Conservation (phyloP, 2,329 filamentous ascomycete species). For the Epichloe coenophiala region DNA sequence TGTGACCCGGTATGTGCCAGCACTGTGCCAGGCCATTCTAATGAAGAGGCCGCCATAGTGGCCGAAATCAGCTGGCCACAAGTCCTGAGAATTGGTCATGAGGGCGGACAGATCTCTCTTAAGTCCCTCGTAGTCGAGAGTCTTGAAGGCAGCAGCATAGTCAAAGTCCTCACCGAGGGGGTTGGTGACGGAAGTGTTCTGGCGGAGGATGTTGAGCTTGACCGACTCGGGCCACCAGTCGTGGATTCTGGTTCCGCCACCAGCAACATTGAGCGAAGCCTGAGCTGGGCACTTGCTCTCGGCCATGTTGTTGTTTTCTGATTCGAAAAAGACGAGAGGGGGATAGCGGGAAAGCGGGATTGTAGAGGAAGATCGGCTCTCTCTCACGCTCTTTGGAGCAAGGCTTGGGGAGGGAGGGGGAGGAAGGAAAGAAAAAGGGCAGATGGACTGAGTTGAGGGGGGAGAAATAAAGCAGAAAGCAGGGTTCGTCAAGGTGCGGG, state of each 20-base stretch:
- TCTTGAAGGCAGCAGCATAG: slow-evolving; percentile 61
- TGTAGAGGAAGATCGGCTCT: not conserved
- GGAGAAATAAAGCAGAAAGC: not conserved
- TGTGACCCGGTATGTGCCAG: slow-evolving; percentile 62
- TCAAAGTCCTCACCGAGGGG: slow-evolving; percentile 54
- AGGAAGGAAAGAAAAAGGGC: not conserved
- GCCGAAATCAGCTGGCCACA: slow-evolving; percentile 72
- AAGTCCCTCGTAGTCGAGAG: slow-evolving; percentile 42
- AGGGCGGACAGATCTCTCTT: slow-evolving; percentile 61
- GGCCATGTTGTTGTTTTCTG: slow-evolving; percentile 9
- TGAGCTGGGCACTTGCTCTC: slow-evolving; percentile 20
- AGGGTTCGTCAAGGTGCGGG: not conserved
- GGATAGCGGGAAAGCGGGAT: no score
- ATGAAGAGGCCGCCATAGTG: slow-evolving; percentile 73
- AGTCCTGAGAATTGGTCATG: slow-evolving; percentile 69
- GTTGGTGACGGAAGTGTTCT: slow-evolving; percentile 50
- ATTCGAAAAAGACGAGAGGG: not conserved
- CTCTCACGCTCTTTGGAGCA: not conserved
- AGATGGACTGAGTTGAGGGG: not conserved
- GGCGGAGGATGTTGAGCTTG: slow-evolving; percentile 58
- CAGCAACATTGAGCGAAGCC: slow-evolving; percentile 28
- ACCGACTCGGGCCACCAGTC: slow-evolving; percentile 67
- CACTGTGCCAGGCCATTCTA: slow-evolving; percentile 70
- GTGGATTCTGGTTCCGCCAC: slow-evolving; percentile 51
- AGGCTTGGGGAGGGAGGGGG: not conserved